These are phyloP conservation scores for Sugiyamaella xylanicola DNA, from an alignment of 1,139 yeast genomes.

Conservation along the genomic window DNA sequence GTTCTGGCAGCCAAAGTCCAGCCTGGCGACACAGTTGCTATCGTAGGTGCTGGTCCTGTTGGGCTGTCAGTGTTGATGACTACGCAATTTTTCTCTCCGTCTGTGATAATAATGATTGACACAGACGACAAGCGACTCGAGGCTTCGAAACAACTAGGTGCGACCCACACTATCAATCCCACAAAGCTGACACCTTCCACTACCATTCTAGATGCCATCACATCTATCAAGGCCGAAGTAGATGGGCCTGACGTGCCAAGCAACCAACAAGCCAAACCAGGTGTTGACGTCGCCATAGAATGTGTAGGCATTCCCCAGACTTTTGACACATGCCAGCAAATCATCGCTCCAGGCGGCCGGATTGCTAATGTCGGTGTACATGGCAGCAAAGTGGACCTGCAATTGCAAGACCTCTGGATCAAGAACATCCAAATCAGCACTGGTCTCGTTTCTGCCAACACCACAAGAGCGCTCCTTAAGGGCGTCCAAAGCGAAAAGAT, in stretches of 20 bases:
- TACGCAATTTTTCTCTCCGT: constrained; percentile 45
- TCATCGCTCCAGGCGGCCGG: constrained; percentile 51
- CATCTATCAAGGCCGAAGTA: constrained; percentile 33
- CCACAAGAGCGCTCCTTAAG: constrained; percentile 43
- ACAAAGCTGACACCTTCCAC: constrained; percentile 29
- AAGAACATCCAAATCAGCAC: constrained; percentile 49
- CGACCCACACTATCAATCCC: constrained; percentile 48
- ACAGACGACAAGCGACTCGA: constrained; percentile 48
- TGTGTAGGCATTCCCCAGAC: constrained; percentile 53
- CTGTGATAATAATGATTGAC: constrained; percentile 48
- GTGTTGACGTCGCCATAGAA: constrained; percentile 55
- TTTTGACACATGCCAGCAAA: constrained; percentile 49
- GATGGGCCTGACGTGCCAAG: constrained; percentile 25
- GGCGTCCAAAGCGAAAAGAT: constrained; percentile 42
- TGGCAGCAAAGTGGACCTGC: constrained; percentile 48
- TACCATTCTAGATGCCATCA: constrained; percentile 39
- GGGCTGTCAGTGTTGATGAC: constrained; percentile 50
- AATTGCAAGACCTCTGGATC: constrained; percentile 50
- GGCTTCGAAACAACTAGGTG: constrained; percentile 47
- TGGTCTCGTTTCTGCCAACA: constrained; percentile 50
- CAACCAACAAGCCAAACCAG: constrained; percentile 38
- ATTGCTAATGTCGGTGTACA: constrained; percentile 54
- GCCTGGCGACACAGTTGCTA: constrained; percentile 49
- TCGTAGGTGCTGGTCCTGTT: constrained; percentile 55
- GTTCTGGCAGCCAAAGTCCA: constrained; percentile 45